Evolutionary conservation across 805 yeast species (phyloP), one percentile per base, ranked within the genome.

Genomic region (Yarrowia divulgata): DNA sequence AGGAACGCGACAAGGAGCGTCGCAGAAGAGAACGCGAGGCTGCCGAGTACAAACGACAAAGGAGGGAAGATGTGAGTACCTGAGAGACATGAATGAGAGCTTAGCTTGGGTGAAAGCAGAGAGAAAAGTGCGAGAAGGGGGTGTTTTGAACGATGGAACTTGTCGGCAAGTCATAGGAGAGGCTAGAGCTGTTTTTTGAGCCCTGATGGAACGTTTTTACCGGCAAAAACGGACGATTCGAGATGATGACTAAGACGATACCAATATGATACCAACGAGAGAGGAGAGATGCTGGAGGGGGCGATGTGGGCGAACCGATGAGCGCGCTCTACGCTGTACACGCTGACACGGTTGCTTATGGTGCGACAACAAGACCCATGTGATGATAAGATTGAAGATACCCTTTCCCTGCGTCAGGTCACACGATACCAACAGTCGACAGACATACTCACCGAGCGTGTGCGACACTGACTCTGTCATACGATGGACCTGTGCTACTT

Each of bases 1-100:
- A 72, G 67, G 77, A 71, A 54, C 71, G 73, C 63, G 72, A 70
- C 60, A 68, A 70, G 50, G 76, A 74, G 48, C 73, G 76, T 14
- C 74, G 74, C 34, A 69, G 74, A 54, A 68, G 78, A 63, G 73
- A 73, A 42, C 69, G 72, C 67, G 72, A 71, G 45, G 73, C 75
- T 45, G 73, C 74, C 19, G 74, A 73, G 62, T 72, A 73, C 71
- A 63, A 73, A 68, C 73, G 76, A 48, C 69, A 48, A 16, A 35
- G 57, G 48, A 46, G 68, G 45, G 74, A 50, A 68, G 72, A 66
- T 52, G 69, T 54, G 52, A 52, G 60, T 66, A 50, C 29, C 43
- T 7, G n/a, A 35, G 43, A 19, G 43, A 16, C 29, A 52, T 13
- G 43, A 49, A 14, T 6, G 54, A 49, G 54, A n/a, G 37, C 19